These are phyloP conservation scores for Smittium culicis DNA, from an alignment of 371 early-diverging fungal species.

Conservation along the genomic window DNA sequence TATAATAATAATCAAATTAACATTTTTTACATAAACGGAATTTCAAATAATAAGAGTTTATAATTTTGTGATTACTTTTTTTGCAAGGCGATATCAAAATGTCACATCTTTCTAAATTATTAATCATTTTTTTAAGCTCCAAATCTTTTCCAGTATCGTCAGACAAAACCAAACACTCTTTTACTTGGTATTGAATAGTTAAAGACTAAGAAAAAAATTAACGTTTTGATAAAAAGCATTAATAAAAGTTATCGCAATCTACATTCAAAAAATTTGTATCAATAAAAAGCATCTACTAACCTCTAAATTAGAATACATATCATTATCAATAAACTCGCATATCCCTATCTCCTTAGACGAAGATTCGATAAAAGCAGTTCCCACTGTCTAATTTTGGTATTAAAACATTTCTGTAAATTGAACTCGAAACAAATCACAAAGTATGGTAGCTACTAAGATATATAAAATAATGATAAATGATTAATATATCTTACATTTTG, in stretches of 20 bases:
- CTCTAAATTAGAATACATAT: conserved; percentile 58
- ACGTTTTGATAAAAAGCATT: too few species aligned
- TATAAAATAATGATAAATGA: too few species aligned
- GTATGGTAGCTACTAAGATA: too few species aligned
- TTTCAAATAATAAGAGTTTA: background rate
- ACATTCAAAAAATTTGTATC: too few species aligned
- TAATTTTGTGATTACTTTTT: conserved; percentile 29
- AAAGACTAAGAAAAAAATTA: conserved; percentile 70
- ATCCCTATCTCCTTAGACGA: conserved; percentile 62
- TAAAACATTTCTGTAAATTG: too few species aligned
- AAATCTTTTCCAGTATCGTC: conserved; percentile 43
- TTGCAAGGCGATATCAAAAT: conserved; percentile 55
- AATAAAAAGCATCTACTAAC: background rate
- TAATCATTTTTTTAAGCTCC: conserved; percentile 48
- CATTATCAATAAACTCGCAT: conserved; percentile 80
- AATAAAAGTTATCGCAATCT: too few species aligned
- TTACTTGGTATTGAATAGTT: conserved; percentile 77
- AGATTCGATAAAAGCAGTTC: conserved; percentile 77
- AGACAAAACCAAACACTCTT: conserved; percentile 69
- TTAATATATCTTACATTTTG: conserved; percentile 43
- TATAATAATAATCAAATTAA: conserved; percentile 1
- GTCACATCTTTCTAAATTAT: conserved; percentile 55
- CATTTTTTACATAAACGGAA: background rate
- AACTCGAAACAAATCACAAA: too few species aligned
- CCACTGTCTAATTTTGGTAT: conserved; percentile 30